These are phyloP conservation scores for Gastrolobium bilobum DNA, from an alignment of 306 rosid genomes.

Conservation along the genomic window DNA sequence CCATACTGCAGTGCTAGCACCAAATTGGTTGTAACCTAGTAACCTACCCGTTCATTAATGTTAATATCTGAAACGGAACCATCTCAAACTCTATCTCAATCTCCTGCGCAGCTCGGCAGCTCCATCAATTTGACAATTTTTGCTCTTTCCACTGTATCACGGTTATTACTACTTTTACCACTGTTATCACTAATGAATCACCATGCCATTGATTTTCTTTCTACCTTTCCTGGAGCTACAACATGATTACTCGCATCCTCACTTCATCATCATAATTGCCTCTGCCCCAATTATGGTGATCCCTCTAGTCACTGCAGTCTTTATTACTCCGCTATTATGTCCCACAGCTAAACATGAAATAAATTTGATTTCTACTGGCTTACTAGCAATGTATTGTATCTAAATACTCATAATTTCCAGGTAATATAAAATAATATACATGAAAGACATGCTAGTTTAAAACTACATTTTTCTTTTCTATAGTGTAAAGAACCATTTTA, in stretches of 20 bases:
- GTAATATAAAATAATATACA: background rate
- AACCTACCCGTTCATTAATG: background rate
- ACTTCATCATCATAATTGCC: background rate
- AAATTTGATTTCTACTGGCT: background rate
- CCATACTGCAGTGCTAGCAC: background rate
- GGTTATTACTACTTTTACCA: background rate
- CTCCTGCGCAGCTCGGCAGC: background rate
- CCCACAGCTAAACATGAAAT: background rate
- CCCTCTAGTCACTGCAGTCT: background rate
- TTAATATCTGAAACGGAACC: slow-evolving; percentile 12
- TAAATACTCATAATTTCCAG: background rate
- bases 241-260: background rate
- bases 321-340: background rate
- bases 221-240: slow-evolving; percentile 5
- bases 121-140: background rate
- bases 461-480: background rate
- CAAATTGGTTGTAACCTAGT: background rate
- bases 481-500: too few species aligned
- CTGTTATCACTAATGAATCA: background rate
- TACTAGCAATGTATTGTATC: background rate
- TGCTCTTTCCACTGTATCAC: background rate
- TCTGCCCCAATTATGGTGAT: background rate
- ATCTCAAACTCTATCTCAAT: background rate
- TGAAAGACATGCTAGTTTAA: slow-evolving; percentile 6
- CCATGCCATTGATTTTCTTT: background rate